These are phyloP conservation scores for Podosphaera fusca DNA, from an alignment of 2,329 filamentous ascomycete species.

Conservation along the genomic window DNA sequence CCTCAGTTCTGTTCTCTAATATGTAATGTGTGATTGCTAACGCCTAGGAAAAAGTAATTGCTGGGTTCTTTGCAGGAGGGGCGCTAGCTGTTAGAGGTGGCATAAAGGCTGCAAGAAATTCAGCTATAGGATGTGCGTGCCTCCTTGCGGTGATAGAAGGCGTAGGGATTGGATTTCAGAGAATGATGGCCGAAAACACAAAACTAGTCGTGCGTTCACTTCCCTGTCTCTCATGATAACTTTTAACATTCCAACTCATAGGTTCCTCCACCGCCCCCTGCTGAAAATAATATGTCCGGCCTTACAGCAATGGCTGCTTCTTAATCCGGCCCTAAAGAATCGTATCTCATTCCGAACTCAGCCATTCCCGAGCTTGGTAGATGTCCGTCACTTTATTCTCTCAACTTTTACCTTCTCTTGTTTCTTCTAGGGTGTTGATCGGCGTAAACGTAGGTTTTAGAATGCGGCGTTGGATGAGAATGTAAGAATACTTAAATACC, in stretches of 20 bases:
- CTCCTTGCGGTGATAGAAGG: conserved; percentile 91
- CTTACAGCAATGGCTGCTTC: conserved; percentile 14
- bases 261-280: conserved; percentile 14
- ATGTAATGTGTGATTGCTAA: neutral
- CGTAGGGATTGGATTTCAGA: conserved; percentile 84
- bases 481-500: too few relatives aligned
- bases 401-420: too few relatives aligned
- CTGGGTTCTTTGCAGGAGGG: conserved; percentile 89
- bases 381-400: too few relatives aligned
- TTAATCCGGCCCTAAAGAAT: neutral
- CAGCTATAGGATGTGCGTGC: conserved; percentile 86
- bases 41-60: conserved; percentile 35
- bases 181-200: conserved; percentile 80
- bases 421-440: too few relatives aligned
- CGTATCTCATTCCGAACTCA: too few relatives aligned
- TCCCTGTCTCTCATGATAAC: neutral
- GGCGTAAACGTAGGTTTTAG: too few relatives aligned
- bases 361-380: too few relatives aligned
- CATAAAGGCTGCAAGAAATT: conserved; percentile 76
- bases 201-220: conserved; percentile 42
- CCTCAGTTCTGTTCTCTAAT: neutral
- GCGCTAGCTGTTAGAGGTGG: conserved; percentile 80
- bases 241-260: conserved; percentile 4
- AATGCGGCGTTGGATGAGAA: too few relatives aligned
- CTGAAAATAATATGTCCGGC: conserved; percentile 12